Evolutionary conservation across 345 rosid genomes (phyloP).

Genomic region (Corchorus capsularis): DNA sequence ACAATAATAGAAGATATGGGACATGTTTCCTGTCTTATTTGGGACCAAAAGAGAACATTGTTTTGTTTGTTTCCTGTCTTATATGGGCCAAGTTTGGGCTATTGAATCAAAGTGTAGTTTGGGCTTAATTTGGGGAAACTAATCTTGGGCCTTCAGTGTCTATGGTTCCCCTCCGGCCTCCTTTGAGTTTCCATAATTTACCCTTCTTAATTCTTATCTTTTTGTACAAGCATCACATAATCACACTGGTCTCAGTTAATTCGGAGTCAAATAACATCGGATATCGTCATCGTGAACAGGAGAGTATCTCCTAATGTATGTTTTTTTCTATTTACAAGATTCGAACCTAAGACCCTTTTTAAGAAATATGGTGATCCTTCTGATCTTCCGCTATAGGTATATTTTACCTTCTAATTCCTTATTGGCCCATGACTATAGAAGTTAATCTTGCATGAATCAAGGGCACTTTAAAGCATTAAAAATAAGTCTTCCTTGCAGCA

Average conservation of each 20-base stretch:
- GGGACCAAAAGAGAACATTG: too few species aligned
- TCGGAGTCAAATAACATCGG: too few species aligned
- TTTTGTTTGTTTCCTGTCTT: not conserved
- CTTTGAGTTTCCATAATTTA: not conserved
- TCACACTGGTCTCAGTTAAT: too few species aligned
- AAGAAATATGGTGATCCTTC: too few species aligned
- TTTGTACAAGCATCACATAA: too few species aligned
- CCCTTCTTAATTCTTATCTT: too few species aligned
- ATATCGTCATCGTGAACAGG: too few species aligned
- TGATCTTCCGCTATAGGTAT: too few species aligned
- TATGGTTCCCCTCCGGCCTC: not conserved
- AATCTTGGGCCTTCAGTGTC: too few species aligned
- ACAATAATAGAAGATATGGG: not conserved
- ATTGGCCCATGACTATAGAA: not conserved
- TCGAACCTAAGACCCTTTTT: too few species aligned
- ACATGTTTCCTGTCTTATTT: not conserved
- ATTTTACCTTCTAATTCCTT: not conserved
- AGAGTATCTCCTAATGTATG: too few species aligned
- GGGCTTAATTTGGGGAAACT: not conserved
- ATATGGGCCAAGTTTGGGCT: not conserved
- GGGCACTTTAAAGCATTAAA: slow-evolving; percentile 12
- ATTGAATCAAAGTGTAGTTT: not conserved
- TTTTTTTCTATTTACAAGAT: too few species aligned
- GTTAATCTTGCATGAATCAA: slow-evolving; percentile 20
- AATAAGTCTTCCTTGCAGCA: not conserved